Conservation (phyloP, 441 rosid species). For the Eruca vesicaria region DNA sequence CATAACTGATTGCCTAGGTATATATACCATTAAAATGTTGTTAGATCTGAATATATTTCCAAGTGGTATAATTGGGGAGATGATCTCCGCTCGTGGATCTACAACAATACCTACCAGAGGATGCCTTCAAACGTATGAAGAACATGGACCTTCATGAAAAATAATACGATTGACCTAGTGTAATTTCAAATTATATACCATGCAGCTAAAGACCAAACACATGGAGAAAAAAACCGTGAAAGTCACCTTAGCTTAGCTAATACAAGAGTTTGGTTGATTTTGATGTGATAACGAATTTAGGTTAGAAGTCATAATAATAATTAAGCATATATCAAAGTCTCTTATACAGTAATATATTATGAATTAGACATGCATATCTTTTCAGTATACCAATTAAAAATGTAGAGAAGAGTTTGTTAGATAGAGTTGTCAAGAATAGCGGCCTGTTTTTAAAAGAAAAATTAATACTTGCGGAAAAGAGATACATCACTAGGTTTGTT, state of each 20-base stretch:
- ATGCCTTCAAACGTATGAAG: background rate
- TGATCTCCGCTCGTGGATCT: background rate
- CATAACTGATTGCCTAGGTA: background rate
- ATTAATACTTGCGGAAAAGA: background rate
- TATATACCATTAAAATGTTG: background rate
- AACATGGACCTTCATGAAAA: background rate
- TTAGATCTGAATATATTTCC: background rate
- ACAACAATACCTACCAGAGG: background rate
- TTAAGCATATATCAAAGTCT: conserved; percentile 10
- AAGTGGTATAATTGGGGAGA: background rate
- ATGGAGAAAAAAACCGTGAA: background rate
- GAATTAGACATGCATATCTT: conserved; percentile 22
- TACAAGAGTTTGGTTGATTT: conserved; percentile 10
- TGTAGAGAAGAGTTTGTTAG: conserved; percentile 26
- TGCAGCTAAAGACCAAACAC: background rate
- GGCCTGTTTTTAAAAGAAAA: background rate
- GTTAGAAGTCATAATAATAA: conserved; percentile 18
- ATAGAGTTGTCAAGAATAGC: conserved; percentile 31
- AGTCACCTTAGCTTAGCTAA: background rate
- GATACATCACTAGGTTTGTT: background rate
- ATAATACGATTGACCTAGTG: background rate
- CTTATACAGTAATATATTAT: conserved; percentile 17
- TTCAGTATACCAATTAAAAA: conserved; percentile 1
- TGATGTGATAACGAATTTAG: conserved; percentile 15
- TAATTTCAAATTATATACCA: background rate